These are phyloP conservation scores for Phytophthora niederhauseri DNA, from an alignment of 352 stramenopile species.

Conservation along the genomic window DNA sequence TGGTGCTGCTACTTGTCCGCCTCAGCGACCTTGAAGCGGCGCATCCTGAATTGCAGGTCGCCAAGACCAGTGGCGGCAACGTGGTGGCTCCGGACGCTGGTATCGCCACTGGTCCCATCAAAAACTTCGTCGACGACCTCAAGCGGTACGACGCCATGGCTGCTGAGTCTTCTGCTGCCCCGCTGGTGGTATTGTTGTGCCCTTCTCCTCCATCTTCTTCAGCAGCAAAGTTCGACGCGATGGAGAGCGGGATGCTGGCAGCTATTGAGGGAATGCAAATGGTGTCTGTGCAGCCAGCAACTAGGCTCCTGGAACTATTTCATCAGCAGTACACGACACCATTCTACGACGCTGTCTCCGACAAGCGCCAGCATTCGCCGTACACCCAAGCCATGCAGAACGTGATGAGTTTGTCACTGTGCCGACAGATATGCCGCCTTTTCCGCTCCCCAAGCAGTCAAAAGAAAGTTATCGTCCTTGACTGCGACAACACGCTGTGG, in stretches of 20 bases:
- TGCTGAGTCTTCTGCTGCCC: conserved; percentile 5
- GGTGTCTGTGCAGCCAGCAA: conserved; percentile 38
- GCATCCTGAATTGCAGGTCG: conserved; percentile 58
- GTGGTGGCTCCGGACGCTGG: background rate
- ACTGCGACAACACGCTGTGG: conserved; percentile 85
- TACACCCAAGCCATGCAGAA: conserved; percentile 73
- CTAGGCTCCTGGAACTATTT: conserved; percentile 36
- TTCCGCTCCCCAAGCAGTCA: conserved; percentile 30
- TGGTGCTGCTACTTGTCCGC: conserved; percentile 67
- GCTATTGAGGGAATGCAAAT: conserved; percentile 29
- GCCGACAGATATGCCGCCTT: conserved; percentile 59
- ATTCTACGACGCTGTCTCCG: conserved; percentile 55
- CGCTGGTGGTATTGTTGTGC: conserved; percentile 50
- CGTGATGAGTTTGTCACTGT: conserved; percentile 47
- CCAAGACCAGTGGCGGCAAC: background rate
- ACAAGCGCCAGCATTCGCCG: conserved; percentile 68
- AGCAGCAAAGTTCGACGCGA: conserved; percentile 17
- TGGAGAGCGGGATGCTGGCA: conserved; percentile 16
- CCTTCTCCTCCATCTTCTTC: conserved; percentile 28
- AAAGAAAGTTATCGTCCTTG: conserved; percentile 80
- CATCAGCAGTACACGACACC: conserved; percentile 23
- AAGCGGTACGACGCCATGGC: conserved; percentile 27
- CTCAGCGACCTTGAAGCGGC: conserved; percentile 56
- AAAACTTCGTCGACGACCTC: conserved; percentile 35
- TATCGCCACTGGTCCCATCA: conserved; percentile 2